phyloP scores from a whole-genome alignment of 2,329 filamentous ascomycete species.

The Penicillium sclerotiorum region DNA sequence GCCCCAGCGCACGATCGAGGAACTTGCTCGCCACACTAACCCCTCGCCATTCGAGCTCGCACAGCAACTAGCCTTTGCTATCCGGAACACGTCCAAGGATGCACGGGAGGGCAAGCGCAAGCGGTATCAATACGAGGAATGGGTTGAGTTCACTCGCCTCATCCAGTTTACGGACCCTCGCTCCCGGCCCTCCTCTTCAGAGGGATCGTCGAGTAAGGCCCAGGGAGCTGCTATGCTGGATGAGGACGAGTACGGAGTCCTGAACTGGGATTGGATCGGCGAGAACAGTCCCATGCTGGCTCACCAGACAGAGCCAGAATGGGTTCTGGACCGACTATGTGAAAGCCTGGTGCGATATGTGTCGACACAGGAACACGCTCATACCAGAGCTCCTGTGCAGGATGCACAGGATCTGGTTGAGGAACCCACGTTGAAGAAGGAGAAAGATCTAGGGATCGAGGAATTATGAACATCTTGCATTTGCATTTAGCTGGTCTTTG shows the following conservation, averaged over 20 bases:
- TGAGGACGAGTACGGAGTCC: constrained; percentile 60
- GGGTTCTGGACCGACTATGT: constrained; percentile 66
- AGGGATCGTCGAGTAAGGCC: neutral
- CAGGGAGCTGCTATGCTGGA: constrained; percentile 33
- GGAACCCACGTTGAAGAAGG: constrained; percentile 26
- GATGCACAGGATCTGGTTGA: constrained; percentile 11
- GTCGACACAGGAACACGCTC: constrained; percentile 24
- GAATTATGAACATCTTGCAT: constrained; percentile 10
- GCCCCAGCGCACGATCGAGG: constrained; percentile 41
- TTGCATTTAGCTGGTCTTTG: neutral
- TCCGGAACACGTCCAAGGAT: constrained; percentile 67
- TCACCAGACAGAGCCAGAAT: constrained; percentile 65
- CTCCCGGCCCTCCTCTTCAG: constrained; percentile 16
- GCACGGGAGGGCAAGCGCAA: constrained; percentile 60
- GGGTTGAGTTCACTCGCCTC: constrained; percentile 80
- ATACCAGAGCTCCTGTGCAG: neutral
- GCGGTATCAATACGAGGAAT: constrained; percentile 78
- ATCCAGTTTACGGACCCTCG: constrained; percentile 60
- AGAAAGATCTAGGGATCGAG: constrained; percentile 28
- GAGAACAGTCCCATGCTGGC: constrained; percentile 69
- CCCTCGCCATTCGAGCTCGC: constrained; percentile 62
- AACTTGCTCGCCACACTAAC: constrained; percentile 51
- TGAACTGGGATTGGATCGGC: constrained; percentile 75
- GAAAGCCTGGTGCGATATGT: constrained; percentile 61
- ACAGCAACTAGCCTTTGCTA: constrained; percentile 67